phyloP scores from a whole-genome alignment of 768 basidiomycete genomes.

The Phlegmacium glaucopus region DNA sequence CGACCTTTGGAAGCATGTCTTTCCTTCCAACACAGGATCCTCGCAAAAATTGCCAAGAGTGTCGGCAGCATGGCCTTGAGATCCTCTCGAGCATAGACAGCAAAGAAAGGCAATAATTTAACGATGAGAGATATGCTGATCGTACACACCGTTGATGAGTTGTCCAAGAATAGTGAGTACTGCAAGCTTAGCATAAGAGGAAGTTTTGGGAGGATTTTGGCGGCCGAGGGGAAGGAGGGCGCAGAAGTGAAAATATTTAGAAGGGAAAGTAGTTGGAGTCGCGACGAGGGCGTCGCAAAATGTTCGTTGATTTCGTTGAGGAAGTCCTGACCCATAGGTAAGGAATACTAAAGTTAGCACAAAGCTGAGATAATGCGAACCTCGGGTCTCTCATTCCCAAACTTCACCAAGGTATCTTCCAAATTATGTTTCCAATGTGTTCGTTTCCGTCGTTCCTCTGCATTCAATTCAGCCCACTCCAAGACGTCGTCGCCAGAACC shows the following conservation, averaged over 20 bases:
- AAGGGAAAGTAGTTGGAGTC: constrained; percentile 68
- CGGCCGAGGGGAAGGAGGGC: constrained; percentile 46
- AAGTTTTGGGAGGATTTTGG: constrained; percentile 52
- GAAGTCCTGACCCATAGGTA: constrained; percentile 48
- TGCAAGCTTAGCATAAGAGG: constrained; percentile 64
- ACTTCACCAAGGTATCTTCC: constrained; percentile 68
- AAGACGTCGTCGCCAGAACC: constrained; percentile 68
- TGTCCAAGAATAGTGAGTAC: constrained; percentile 67
- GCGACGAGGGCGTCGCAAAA: constrained; percentile 55
- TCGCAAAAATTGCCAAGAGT: constrained; percentile 64
- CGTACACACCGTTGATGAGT: constrained; percentile 67
- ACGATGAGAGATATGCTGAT: constrained; percentile 61
- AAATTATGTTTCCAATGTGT: constrained; percentile 75
- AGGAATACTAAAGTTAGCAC: constrained; percentile 4
- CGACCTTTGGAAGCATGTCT: constrained; percentile 31
- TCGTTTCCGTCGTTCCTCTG: constrained; percentile 55
- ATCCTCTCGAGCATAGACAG: constrained; percentile 53
- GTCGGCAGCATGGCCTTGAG: constrained; percentile 61
- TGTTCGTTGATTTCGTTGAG: constrained; percentile 63
- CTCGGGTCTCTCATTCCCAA: constrained; percentile 59
- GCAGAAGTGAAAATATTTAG: constrained; percentile 61
- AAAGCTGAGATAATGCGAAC: constrained; percentile 30
- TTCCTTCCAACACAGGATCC: constrained; percentile 75
- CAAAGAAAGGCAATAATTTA: constrained; percentile 73
- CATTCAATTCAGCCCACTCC: constrained; percentile 69